Evolutionary conservation across 768 basidiomycete species (phyloP).

Genomic region (Phlegmacium glaucopus): DNA sequence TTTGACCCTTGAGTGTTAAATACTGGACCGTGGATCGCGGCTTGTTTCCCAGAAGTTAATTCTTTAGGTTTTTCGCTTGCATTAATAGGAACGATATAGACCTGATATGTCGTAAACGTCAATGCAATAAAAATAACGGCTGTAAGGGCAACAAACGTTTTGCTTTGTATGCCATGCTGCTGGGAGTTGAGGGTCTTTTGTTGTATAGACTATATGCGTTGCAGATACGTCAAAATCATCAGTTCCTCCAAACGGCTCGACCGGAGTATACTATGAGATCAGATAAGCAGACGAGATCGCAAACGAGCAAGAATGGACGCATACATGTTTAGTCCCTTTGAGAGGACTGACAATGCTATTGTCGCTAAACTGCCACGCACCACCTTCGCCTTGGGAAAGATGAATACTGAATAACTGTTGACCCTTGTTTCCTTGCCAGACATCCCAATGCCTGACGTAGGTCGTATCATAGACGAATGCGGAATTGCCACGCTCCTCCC

Average conservation of each 20-base stretch:
- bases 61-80: constrained; percentile 51
- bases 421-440: constrained; percentile 71
- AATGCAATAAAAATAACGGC: neutral
- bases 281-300: neutral
- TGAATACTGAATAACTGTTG: constrained; percentile 69
- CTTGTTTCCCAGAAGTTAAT: constrained; percentile 82
- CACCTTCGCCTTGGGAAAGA: constrained; percentile 43
- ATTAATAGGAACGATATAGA: constrained; percentile 65
- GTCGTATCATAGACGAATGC: constrained; percentile 69
- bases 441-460: constrained; percentile 78
- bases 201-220: constrained; percentile 72
- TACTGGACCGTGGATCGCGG: constrained; percentile 72
- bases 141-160: constrained; percentile 46
- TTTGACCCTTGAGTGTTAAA: constrained; percentile 66
- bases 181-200: constrained; percentile 78
- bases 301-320: constrained; percentile 16
- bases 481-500: constrained; percentile 68
- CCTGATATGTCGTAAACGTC: constrained; percentile 30
- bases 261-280: constrained; percentile 55
- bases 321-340: constrained; percentile 67
- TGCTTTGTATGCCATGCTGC: constrained; percentile 88
- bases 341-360: constrained; percentile 54
- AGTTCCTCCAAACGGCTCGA: constrained; percentile 84
- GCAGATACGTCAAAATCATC: constrained; percentile 77
- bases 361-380: constrained; percentile 51